phyloP scores from a whole-genome alignment of 257 asterid species.

The Capsicum pubescens region DNA sequence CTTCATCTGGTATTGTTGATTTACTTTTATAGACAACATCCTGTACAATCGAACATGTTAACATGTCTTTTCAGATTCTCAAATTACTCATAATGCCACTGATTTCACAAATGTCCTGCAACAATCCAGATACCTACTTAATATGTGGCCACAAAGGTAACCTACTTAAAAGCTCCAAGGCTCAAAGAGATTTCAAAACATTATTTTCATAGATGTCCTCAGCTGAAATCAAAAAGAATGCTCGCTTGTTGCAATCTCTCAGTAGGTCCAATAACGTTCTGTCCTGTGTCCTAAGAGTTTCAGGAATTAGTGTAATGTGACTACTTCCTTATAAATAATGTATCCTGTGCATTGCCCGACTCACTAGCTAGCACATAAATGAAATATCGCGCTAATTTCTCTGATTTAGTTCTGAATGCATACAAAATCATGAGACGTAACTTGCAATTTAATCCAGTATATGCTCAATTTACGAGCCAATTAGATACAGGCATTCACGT shows the following conservation, averaged over 20 bases:
- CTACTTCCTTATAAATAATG: constrained; percentile 4
- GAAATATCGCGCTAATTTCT: not conserved
- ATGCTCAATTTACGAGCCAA: not conserved
- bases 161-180: not conserved
- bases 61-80: not conserved
- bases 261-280: not conserved
- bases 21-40: not conserved
- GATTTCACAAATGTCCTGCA: not conserved
- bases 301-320: not conserved
- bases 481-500: not conserved
- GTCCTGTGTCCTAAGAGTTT: not conserved
- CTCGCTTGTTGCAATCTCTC: not conserved
- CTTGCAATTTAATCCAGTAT: not conserved
- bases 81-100: constrained; percentile 9
- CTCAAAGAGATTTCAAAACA: not conserved
- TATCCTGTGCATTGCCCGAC: not conserved
- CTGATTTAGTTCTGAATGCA: not conserved
- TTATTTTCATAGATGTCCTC: not conserved
- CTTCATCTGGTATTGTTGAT: constrained; percentile 10
- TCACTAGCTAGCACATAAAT: not conserved
- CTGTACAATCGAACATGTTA: not conserved
- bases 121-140: not conserved
- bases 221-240: not conserved
- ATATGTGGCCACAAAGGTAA: not conserved
- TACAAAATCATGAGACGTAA: not conserved